Base-by-base conservation (phyloP, 441 rosid species). In the Pelargonium australe region DNA sequence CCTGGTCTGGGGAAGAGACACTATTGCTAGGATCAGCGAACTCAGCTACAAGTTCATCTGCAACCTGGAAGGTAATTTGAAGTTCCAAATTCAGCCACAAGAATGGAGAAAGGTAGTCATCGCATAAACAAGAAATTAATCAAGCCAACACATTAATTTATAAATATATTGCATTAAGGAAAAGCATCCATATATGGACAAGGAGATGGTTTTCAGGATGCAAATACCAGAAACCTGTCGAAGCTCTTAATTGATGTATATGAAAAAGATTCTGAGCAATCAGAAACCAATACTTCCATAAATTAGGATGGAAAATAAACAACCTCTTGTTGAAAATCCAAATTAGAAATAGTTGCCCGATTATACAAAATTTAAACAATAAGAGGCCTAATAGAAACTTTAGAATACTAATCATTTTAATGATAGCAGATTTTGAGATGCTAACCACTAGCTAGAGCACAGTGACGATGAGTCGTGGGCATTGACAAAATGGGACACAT, bases 41-140 rank as follows among this genome's bases (percentile, higher is more conserved):
- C 81, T 95, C 99, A 75, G 97, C 92, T 14, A 95, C 99, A 78
- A 95, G 98, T 81, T 95, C 99, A 74, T 95, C 99, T 49, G 99
- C 99, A 61, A 95, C 99, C 99, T 95, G 92, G 75, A 66, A 83
- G 64, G 45, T 73, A 75, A 74, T 72, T 73, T 44, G 63, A 82
- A 76, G 73, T 47, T 68, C 85, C 71, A 88, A 75, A 78, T 43
- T 75, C 41, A 47, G 53, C 19, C 4, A 57, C 31, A 20, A 20
- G 19, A 19, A 7, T 58, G n/a, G 7, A 58, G 34, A 58, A 5
- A 17, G 31, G 19, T 55, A 5, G 23, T 23, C 8, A 16, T 55
- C 61, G 16, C 55, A 19, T 17, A 7, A 7, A 69, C 4, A 19
- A 20, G 43, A 37, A 10, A 5, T 41, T 68, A n/a, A 17, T 45